These are phyloP conservation scores for Heracleum sosnowskyi DNA, from an alignment of 129 eudicot species.

Conservation along the genomic window DNA sequence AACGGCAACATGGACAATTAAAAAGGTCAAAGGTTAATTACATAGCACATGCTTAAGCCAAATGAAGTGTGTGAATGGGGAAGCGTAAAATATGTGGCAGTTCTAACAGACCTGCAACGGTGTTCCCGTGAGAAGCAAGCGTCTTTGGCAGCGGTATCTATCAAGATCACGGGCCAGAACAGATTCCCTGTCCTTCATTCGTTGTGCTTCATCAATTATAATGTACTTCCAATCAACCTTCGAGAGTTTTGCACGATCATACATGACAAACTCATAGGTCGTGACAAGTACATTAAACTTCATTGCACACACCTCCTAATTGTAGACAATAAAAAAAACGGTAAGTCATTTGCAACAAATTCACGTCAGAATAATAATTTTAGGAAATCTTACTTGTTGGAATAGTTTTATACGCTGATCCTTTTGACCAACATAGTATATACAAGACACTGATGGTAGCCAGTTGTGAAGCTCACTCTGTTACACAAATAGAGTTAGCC, in stretches of 20 bases:
- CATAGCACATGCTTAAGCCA: not conserved
- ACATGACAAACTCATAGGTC: conserved; percentile 95
- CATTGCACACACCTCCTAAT: conserved; percentile 82
- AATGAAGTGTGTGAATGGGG: not conserved
- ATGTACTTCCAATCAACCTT: conserved; percentile 96
- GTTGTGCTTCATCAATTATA: conserved; percentile 92
- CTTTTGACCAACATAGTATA: conserved; percentile 83
- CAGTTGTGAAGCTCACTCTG: conserved; percentile 94
- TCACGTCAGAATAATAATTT: not conserved
- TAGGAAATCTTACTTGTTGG: conserved; percentile 62
- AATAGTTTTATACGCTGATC: conserved; percentile 87
- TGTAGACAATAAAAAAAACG: not conserved
- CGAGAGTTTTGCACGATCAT: conserved; percentile 80
- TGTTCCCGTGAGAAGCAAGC: conserved; percentile 93
- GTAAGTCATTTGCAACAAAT: conserved; percentile 10
- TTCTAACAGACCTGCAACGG: conserved; percentile 72
- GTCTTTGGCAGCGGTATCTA: conserved; percentile 95
- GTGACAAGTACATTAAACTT: conserved; percentile 96
- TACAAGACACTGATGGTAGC: conserved; percentile 93
- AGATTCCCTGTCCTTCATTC: conserved; percentile 98
- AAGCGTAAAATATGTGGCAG: not conserved
- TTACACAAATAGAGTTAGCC: conserved; percentile 19
- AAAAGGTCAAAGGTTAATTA: not conserved
- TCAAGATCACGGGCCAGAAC: conserved; percentile 99
- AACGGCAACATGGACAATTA: not conserved